phyloP scores from a whole-genome alignment of 148 eudicot species.

The Heliosperma pusillum region DNA sequence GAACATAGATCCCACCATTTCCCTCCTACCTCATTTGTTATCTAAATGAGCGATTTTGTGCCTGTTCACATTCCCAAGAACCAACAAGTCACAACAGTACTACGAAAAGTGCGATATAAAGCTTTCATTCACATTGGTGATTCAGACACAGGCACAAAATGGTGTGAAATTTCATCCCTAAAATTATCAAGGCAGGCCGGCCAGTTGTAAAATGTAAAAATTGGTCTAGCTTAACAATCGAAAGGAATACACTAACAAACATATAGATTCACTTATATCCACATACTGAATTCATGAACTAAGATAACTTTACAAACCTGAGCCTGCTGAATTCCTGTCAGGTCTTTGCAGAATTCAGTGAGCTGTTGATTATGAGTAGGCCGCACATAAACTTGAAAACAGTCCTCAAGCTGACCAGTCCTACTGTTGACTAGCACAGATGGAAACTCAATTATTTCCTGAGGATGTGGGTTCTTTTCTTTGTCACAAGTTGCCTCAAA shows the following conservation, averaged over 20 bases:
- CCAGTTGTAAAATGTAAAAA: neutral
- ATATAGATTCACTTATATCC: neutral
- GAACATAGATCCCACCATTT: too few relatives aligned
- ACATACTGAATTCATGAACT: neutral
- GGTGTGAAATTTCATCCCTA: neutral
- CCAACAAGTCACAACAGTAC: too few relatives aligned
- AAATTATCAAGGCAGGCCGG: neutral
- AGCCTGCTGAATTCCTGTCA: conserved; percentile 92
- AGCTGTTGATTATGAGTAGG: conserved; percentile 78
- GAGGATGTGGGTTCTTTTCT: conserved; percentile 74
- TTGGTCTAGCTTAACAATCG: neutral
- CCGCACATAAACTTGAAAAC: conserved; percentile 80
- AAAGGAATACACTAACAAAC: neutral
- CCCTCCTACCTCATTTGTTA: too few relatives aligned
- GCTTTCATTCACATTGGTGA: neutral
- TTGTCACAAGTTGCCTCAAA: conserved; percentile 98
- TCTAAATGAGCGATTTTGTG: too few relatives aligned
- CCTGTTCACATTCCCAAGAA: too few relatives aligned
- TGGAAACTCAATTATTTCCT: conserved; percentile 97
- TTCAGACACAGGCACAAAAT: neutral
- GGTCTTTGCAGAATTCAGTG: conserved; percentile 87
- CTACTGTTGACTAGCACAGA: conserved; percentile 81
- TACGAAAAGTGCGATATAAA: too few relatives aligned
- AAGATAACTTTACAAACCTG: conserved; percentile 47
- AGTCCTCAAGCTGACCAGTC: conserved; percentile 80